A percentile compares a stretch with the other conserved stretches of the same genome.
Conservation (phyloP, 208 protist genomes). For the Kentomonas sorsogonicus region DNA sequence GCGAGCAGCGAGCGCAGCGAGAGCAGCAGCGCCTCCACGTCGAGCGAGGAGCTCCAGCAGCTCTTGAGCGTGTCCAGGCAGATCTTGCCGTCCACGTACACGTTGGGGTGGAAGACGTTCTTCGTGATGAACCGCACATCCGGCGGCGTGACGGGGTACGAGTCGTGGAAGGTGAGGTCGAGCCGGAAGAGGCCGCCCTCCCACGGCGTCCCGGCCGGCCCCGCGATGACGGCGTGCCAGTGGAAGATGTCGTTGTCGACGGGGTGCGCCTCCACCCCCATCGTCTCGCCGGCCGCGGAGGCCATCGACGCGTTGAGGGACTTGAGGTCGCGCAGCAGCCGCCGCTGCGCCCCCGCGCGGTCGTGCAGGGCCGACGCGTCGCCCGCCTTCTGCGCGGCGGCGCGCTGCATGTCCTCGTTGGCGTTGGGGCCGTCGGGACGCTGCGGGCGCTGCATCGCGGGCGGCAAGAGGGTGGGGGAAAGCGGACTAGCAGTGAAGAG, state of each 20-base stretch:
- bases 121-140: constrained; percentile 96
- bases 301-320: constrained; percentile 33
- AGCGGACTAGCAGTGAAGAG: too few relatives aligned
- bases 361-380: constrained; percentile 24
- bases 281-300: constrained; percentile 16
- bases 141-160: constrained; percentile 94
- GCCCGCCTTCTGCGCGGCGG: constrained; percentile 31
- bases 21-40: constrained; percentile 97
- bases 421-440: too few relatives aligned
- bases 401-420: too few relatives aligned
- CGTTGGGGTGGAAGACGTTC: constrained; percentile 99
- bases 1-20: constrained; percentile 99
- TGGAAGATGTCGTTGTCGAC: constrained; percentile 72
- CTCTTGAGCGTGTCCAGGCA: constrained; percentile 99
- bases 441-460: too few relatives aligned
- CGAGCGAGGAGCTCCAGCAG: constrained; percentile 97
- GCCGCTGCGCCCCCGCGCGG: constrained; percentile 37
- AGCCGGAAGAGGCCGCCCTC: constrained; percentile 89
- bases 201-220: constrained; percentile 76
- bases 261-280: constrained; percentile 57
- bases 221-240: constrained; percentile 82
- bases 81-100: constrained; percentile 97
- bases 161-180: constrained; percentile 61
- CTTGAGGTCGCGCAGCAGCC: constrained; percentile 70
- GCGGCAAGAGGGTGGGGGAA: too few relatives aligned